A percentile compares a stretch with the other conserved stretches of the same genome.
Conservation (phyloP, 768 basidiomycete species). For the Lentinula sp. region DNA sequence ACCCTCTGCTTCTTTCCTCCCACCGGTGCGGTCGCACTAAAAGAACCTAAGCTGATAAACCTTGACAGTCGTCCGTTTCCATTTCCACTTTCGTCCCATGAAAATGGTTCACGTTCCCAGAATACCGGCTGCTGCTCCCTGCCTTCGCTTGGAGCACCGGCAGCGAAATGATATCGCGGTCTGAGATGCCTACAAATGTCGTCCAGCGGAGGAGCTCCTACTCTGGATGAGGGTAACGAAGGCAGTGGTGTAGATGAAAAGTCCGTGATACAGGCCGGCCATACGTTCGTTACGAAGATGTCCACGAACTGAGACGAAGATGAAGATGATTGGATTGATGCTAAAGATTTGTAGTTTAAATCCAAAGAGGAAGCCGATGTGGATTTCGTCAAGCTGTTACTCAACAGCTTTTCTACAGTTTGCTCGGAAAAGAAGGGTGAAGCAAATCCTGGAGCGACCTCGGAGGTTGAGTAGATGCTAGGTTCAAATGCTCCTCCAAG, state of each 20-base stretch:
- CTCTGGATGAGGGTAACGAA: slow-evolving; percentile 34
- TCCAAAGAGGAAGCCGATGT: slow-evolving; percentile 32
- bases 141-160: slow-evolving; percentile 27
- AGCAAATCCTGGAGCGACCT: slow-evolving; percentile 68
- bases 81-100: slow-evolving; percentile 61
- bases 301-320: slow-evolving; percentile 65
- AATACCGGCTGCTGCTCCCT: slow-evolving; percentile 61
- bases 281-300: slow-evolving; percentile 75
- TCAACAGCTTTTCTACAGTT: slow-evolving; percentile 64
- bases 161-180: slow-evolving; percentile 86
- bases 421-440: slow-evolving; percentile 71
- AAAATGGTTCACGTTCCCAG: slow-evolving; percentile 93
- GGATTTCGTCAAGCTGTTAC: slow-evolving; percentile 48
- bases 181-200: slow-evolving; percentile 59
- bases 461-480: slow-evolving; percentile 50
- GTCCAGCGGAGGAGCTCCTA: slow-evolving; percentile 53
- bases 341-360: slow-evolving; percentile 55
- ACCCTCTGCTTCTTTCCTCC: slow-evolving; percentile 83
- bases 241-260: slow-evolving; percentile 52
- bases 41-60: slow-evolving; percentile 85
- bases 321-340: slow-evolving; percentile 58
- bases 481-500: slow-evolving; percentile 74
- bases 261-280: slow-evolving; percentile 62
- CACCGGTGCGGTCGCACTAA: slow-evolving; percentile 52
- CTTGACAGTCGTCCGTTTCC: slow-evolving; percentile 59